Evolutionary conservation across 768 basidiomycete species (phyloP).

Genomic region (Boletellus emodensis): DNA sequence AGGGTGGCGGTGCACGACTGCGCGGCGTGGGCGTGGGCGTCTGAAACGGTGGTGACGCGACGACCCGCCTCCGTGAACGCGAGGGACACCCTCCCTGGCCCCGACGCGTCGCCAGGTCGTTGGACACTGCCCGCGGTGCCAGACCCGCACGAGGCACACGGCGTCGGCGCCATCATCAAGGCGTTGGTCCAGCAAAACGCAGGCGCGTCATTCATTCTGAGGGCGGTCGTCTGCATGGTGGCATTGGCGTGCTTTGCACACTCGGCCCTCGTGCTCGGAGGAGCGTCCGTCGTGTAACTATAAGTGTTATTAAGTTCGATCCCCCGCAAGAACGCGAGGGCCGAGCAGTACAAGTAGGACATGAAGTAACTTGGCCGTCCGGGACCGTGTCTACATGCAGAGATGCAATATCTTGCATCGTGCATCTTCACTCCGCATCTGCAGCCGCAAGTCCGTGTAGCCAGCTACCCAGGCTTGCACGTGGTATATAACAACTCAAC

Average conservation of each 20-base stretch:
- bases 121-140: background rate
- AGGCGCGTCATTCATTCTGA: slow-evolving; percentile 9
- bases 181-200: slow-evolving; percentile 15
- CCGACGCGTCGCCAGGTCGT: too few species aligned
- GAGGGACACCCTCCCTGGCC: too few species aligned
- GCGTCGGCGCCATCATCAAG: slow-evolving; percentile 16
- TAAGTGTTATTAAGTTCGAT: background rate
- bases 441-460: slow-evolving; percentile 22
- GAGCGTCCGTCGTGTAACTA: background rate
- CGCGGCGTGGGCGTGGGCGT: too few species aligned
- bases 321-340: background rate
- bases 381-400: background rate
- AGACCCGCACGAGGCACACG: slow-evolving; percentile 13
- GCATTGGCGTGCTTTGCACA: slow-evolving; percentile 2
- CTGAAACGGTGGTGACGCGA: too few species aligned
- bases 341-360: slow-evolving; percentile 1
- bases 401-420: background rate
- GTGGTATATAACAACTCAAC: slow-evolving; percentile 9
- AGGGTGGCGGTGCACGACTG: too few species aligned
- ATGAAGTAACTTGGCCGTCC: background rate
- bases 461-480: slow-evolving; percentile 30
- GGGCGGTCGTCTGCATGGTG: slow-evolving; percentile 1
- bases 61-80: too few species aligned
- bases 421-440: too few species aligned
- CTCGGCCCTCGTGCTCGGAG: slow-evolving; percentile 2